A percentile compares a stretch with the other conserved stretches of the same genome.
phyloP scores from a whole-genome alignment of 73 alveolate species.

The Diophrys sp. region DNA sequence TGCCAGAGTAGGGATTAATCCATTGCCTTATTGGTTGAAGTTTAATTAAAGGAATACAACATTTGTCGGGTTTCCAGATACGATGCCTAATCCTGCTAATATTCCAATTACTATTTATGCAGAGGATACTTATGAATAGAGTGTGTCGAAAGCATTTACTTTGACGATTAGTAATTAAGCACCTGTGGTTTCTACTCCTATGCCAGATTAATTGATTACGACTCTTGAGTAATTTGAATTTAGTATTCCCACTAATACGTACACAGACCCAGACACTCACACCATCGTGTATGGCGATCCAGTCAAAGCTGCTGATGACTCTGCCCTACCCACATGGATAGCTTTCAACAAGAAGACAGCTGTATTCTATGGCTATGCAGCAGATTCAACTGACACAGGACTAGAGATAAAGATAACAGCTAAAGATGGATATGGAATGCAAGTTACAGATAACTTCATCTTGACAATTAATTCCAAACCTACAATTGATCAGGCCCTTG shows the following conservation, averaged over 20 bases:
- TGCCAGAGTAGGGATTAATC: neutral
- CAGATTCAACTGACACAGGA: neutral
- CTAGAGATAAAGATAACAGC: neutral
- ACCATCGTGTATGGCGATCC: conserved; percentile 3
- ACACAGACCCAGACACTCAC: conserved; percentile 9
- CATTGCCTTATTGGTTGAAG: neutral
- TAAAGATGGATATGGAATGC: neutral
- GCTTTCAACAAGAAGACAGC: neutral
- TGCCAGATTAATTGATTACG: neutral
- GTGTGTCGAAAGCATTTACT: neutral
- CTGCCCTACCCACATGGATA: neutral
- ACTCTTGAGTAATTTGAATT: neutral
- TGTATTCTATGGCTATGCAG: neutral
- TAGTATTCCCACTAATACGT: conserved; percentile 5
- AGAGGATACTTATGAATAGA: neutral
- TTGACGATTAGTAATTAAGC: conserved; percentile 2
- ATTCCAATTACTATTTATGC: neutral
- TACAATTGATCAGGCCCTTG: neutral
- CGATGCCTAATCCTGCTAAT: neutral
- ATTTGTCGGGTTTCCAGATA: neutral
- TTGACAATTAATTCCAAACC: neutral
- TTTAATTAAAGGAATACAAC: neutral
- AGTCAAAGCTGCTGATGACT: neutral
- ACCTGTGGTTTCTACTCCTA: conserved; percentile 9
- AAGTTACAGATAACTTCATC: neutral